Conservation (phyloP, 495 filamentous ascomycete genomes). For the Aspergillus asperescens region DNA sequence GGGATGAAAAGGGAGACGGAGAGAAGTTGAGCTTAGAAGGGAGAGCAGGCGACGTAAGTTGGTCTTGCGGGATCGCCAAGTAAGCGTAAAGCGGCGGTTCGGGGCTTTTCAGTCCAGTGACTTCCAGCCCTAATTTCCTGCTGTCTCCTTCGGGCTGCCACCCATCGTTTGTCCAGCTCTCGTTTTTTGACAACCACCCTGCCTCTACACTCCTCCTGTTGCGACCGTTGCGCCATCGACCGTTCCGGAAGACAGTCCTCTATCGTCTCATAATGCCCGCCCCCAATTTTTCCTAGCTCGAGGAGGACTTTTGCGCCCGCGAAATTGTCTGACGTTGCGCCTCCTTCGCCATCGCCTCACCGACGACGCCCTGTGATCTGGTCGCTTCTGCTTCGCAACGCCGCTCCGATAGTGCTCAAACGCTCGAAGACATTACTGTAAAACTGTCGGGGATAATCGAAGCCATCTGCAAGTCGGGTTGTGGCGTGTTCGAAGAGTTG, state of each 20-base stretch:
- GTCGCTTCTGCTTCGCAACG: background rate
- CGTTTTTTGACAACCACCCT: slow-evolving; percentile 3
- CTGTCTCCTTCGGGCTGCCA: slow-evolving; percentile 24
- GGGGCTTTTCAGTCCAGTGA: slow-evolving; percentile 33
- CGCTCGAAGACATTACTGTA: background rate
- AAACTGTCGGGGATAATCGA: background rate
- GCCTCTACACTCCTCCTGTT: background rate
- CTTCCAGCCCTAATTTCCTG: slow-evolving; percentile 36
- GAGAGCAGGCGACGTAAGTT: background rate
- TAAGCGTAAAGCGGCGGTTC: slow-evolving; percentile 23
- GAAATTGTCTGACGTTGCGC: slow-evolving; percentile 16
- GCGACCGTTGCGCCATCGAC: background rate
- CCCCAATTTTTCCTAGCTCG: slow-evolving; percentile 9
- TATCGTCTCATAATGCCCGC: slow-evolving; percentile 11
- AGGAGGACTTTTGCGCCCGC: slow-evolving; percentile 17
- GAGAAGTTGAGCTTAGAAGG: background rate
- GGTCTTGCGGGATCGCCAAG: slow-evolving; percentile 9
- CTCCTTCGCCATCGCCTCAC: slow-evolving; percentile 21
- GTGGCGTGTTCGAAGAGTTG: background rate
- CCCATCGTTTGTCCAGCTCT: slow-evolving; percentile 14
- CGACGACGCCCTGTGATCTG: slow-evolving; percentile 14
- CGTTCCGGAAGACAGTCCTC: slow-evolving; percentile 10
- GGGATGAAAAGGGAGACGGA: slow-evolving; percentile 3
- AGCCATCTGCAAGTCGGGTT: background rate
- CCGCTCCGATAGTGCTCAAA: background rate